Evolutionary conservation across 768 basidiomycete species (phyloP).

Genomic region (Daedalea quercina): DNA sequence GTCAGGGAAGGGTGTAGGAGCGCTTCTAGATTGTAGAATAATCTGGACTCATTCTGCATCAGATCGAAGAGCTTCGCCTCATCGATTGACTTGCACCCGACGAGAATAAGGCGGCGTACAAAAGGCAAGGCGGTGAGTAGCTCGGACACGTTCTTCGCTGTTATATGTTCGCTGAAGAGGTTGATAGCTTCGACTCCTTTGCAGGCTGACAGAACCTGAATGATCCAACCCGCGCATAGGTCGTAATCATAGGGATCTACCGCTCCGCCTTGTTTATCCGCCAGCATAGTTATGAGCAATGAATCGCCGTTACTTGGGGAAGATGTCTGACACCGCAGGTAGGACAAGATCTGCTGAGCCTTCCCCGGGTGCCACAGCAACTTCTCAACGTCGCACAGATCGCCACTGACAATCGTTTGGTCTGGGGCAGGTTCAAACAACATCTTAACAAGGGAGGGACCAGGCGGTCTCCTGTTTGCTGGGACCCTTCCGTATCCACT

Average conservation of each 20-base stretch:
- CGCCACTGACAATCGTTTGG: constrained; percentile 17
- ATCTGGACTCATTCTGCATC: constrained; percentile 16
- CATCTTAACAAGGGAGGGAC: constrained; percentile 24
- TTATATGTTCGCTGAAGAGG: constrained; percentile 21
- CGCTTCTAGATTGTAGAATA: constrained; percentile 23
- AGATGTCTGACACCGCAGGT: constrained; percentile 16
- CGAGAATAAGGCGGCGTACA: constrained; percentile 19
- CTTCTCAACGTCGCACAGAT: constrained; percentile 20
- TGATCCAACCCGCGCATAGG: constrained; percentile 21
- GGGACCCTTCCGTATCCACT: not conserved
- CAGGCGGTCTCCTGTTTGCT: not conserved
- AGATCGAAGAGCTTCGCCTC: constrained; percentile 17
- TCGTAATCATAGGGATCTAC: constrained; percentile 21
- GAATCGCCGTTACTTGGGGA: constrained; percentile 22
- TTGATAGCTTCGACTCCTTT: constrained; percentile 16
- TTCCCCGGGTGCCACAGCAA: constrained; percentile 27
- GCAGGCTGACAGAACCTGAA: constrained; percentile 7
- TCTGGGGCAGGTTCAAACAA: constrained; percentile 21
- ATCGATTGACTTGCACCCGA: constrained; percentile 22
- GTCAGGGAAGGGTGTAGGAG: constrained; percentile 20
- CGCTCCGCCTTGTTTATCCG: constrained; percentile 5
- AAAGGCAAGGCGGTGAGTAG: constrained; percentile 17
- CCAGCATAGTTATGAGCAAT: constrained; percentile 17
- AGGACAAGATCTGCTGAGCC: constrained; percentile 11
- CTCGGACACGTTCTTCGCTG: constrained; percentile 15